These are phyloP conservation scores for Pseudogymnoascus sp. DNA, from an alignment of 2,329 filamentous ascomycete genomes.

Conservation along the genomic window DNA sequence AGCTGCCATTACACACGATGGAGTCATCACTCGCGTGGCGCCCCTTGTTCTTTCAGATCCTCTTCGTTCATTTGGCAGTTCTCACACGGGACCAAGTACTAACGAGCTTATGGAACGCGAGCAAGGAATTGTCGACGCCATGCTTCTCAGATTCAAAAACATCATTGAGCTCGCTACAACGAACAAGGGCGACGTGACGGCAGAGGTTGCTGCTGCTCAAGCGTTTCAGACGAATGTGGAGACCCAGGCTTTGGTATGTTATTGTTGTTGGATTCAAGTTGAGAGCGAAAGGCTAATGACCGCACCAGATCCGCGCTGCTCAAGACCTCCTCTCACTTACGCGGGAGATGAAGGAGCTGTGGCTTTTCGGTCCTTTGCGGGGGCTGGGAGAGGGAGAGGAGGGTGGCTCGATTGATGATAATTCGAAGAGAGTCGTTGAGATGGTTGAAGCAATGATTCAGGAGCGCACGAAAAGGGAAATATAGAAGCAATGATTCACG, in stretches of 20 bases:
- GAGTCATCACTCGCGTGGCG: background rate
- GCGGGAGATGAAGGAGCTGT: slow-evolving; percentile 42
- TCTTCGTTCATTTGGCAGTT: background rate
- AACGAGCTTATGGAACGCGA: slow-evolving; percentile 36
- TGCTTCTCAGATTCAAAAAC: slow-evolving; percentile 39
- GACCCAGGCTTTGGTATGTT: slow-evolving; percentile 25
- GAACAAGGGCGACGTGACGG: slow-evolving; percentile 23
- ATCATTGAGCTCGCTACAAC: slow-evolving; percentile 29
- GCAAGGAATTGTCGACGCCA: slow-evolving; percentile 37
- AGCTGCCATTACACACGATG: background rate
- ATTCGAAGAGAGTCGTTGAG: slow-evolving; percentile 28
- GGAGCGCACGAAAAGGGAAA: slow-evolving; percentile 13
- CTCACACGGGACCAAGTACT: slow-evolving; percentile 9
- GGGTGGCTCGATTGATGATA: slow-evolving; percentile 31
- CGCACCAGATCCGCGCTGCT: slow-evolving; percentile 23
- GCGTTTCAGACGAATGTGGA: slow-evolving; percentile 29
- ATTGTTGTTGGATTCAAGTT: slow-evolving; percentile 4
- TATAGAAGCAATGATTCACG: background rate
- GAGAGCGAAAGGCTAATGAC: background rate
- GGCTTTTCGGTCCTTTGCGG: slow-evolving; percentile 41
- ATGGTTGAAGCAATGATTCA: slow-evolving; percentile 25
- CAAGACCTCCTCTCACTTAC: slow-evolving; percentile 41
- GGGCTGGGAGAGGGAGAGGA: slow-evolving; percentile 37
- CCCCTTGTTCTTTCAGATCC: background rate
- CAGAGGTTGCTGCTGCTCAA: slow-evolving; percentile 26